Evolutionary conservation across 164 flowering plant species (phyloP), one percentile per base, ranked within the genome.

Genomic region (Kalanchoe fedtschenkoi): DNA sequence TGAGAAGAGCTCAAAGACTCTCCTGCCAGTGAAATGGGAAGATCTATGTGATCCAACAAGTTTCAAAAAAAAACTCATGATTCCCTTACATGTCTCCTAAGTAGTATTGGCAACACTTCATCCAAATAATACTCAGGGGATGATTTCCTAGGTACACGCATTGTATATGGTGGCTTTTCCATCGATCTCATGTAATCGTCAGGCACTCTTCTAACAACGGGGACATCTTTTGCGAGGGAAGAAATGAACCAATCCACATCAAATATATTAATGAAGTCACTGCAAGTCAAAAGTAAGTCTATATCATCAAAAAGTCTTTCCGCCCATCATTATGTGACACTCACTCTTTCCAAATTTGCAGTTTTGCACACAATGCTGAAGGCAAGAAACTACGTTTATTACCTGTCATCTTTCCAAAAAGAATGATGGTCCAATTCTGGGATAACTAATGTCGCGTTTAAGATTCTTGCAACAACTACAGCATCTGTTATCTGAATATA

Each of bases 141-240:
- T 6, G 97, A 93, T 78, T 84, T 93, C 72, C 99, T 77, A 33
- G 99, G 99, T 24, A 93, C 97, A 63, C 99, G 96, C 96, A 88
- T 90, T 1, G 96, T 93, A 51, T 93, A 93, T 28, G 98, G 98
- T 60, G 97, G 98, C 70, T 81, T 93, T 13, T 87, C 96, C 95
- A 90, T 85, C 54, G 89, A 76, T 62, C 89, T 77, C 97, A 88
- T 85, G 62, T 82, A 76, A 77, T 84, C 88, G 69, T 88, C 89
- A 47, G 97, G 93, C 58, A 90, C 80, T 70, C 92, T 74, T 74
- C 80, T 88, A 15, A 88, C 85, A 70, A 91, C 74, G 2, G 81
- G 77, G 21, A 93, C 84, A 75, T 93, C 99, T 74, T 93, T 87
- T 54, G 88, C 75, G 58, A 93, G 93, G 66, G 75, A 84, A 41